phyloP scores from a whole-genome alignment of 495 filamentous ascomycete genomes.

The Hypoxylon cercidicola region DNA sequence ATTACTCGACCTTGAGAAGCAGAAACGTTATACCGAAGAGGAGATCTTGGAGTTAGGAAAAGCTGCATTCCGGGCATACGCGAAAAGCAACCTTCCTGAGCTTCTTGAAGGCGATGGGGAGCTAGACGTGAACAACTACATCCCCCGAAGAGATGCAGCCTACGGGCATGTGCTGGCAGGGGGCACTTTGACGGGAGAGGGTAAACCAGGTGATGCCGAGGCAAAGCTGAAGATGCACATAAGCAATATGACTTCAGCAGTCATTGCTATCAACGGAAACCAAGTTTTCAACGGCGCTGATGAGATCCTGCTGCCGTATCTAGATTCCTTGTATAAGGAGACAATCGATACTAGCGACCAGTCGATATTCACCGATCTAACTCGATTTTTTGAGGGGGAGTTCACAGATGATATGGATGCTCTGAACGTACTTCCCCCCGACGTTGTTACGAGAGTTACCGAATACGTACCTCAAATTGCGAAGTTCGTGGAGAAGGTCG shows the following conservation, averaged over 20 bases:
- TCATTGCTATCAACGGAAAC: constrained; percentile 62
- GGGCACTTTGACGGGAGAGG: constrained; percentile 69
- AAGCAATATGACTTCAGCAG: constrained; percentile 74
- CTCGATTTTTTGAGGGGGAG: constrained; percentile 80
- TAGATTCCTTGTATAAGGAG: constrained; percentile 80
- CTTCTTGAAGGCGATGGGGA: constrained; percentile 58
- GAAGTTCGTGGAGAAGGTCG: constrained; percentile 72
- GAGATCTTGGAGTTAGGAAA: constrained; percentile 63
- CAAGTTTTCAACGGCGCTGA: constrained; percentile 61
- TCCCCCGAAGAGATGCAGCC: constrained; percentile 62
- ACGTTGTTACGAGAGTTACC: constrained; percentile 85
- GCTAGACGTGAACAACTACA: constrained; percentile 64
- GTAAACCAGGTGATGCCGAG: constrained; percentile 70
- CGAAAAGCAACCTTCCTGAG: constrained; percentile 78
- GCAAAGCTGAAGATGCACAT: constrained; percentile 96
- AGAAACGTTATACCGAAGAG: constrained; percentile 54
- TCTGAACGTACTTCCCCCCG: constrained; percentile 85
- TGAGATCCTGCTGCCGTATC: constrained; percentile 82
- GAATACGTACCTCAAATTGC: constrained; percentile 89
- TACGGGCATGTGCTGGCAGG: constrained; percentile 73
- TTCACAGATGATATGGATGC: constrained; percentile 87
- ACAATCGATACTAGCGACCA: constrained; percentile 80
- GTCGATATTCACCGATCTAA: constrained; percentile 76
- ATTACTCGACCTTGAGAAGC: constrained; percentile 70
- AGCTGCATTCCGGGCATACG: constrained; percentile 76